These are phyloP conservation scores for Hymenotorrendiella dingleyae DNA, from an alignment of 2,329 filamentous ascomycete species.

Conservation along the genomic window DNA sequence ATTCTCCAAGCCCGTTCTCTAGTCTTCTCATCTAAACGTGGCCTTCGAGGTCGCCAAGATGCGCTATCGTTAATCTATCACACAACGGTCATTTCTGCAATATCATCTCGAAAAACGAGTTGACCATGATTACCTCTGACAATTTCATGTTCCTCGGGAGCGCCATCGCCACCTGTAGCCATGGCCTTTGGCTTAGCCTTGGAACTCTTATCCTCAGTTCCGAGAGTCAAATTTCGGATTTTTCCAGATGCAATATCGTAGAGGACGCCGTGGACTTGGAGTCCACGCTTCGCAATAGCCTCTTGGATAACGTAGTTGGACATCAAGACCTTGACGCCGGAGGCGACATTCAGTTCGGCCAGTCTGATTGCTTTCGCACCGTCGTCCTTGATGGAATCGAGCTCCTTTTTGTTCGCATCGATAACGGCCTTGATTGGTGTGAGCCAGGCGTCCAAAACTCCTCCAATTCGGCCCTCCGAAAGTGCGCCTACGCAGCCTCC, in stretches of 20 bases:
- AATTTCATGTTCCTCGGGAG: constrained; percentile 12
- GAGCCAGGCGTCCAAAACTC: constrained; percentile 51
- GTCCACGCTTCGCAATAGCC: constrained; percentile 61
- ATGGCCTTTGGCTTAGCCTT: constrained; percentile 1
- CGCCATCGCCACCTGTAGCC: constrained; percentile 2
- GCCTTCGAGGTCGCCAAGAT: too few species aligned
- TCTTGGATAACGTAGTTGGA: constrained; percentile 64
- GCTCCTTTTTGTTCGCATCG: constrained; percentile 45
- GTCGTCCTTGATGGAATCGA: constrained; percentile 48
- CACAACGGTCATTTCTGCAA: constrained; percentile 34
- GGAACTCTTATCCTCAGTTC: constrained; percentile 23
- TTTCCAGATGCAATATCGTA: constrained; percentile 56
- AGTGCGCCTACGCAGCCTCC: constrained; percentile 60
- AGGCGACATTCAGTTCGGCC: constrained; percentile 71
- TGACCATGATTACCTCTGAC: constrained; percentile 42
- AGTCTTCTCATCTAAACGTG: not conserved
- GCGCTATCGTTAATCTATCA: too few species aligned
- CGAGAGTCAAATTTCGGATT: constrained; percentile 43
- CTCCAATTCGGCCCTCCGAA: constrained; percentile 40
- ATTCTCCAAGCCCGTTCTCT: too few species aligned
- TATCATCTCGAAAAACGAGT: constrained; percentile 43
- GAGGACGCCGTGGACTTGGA: constrained; percentile 72
- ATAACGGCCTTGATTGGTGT: constrained; percentile 43
- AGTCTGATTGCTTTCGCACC: constrained; percentile 53
- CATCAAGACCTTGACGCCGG: constrained; percentile 61